Base-by-base conservation (phyloP, 768 basidiomycete genomes). In the Amanita rimosa region DNA sequence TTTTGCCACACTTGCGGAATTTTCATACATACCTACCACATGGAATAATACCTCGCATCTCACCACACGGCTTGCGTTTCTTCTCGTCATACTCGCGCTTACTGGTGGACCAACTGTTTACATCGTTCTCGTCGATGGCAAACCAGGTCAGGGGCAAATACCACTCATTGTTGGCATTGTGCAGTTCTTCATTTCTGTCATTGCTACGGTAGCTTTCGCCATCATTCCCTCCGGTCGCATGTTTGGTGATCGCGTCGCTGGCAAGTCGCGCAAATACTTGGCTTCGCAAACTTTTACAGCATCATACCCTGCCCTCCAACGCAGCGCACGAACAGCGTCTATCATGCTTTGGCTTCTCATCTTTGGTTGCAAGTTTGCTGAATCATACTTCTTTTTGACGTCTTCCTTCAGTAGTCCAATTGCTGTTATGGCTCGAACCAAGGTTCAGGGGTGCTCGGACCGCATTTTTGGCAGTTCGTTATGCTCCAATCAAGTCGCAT, bases 1-100 rank as follows among this genome's bases (percentile, higher is more conserved):
- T 52, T 64, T 76, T 48, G 96, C 94, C 36, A 98, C 95, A 19
- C 61, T 95, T 22, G 89, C 90, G 54, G 96, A 99, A 65, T 98
- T 94, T 63, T 81, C 85, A 46, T 96, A 95, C 72, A 95, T 97
- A 57, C 95, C 95, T 19, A 96, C 94, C 3, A 97, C 90, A 7
- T 98, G 96, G 96, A 92, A 96, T 67, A 99, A 98, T 63, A 92
- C 94, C 21, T 91, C 91, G 2, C 96, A 99, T 66, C 78, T 99
- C 46, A 90, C 91, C 5, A 92, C 93, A 26, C 90, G 96, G 37
- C 75, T 98, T 50, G 64, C 94, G 54, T 96, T 97, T 73, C 77
- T 99, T 39, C 69, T 96, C 50, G 75, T 96, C 65, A 86, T 94
- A 57, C 81, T 99, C 44, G 96, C 83, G 34, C 77, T 97, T 54